These are phyloP conservation scores for Boletus hoseneyae DNA, from an alignment of 1,284 basidiomycete species.

Conservation along the genomic window DNA sequence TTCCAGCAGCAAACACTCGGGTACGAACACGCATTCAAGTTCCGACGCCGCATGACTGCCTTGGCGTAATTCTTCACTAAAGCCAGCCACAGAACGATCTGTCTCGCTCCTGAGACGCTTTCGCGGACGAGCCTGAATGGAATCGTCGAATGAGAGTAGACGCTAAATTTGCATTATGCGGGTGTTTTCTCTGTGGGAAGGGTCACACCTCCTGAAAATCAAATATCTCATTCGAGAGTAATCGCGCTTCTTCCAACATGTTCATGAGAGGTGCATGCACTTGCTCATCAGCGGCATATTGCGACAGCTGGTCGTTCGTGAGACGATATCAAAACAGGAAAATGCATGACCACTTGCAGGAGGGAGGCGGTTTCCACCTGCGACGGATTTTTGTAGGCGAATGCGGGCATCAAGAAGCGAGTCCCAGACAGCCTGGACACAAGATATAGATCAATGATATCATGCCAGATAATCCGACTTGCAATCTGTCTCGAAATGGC, in stretches of 20 bases:
- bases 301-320: conserved; percentile 23
- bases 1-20: conserved; percentile 1
- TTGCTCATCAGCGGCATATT: conserved; percentile 28
- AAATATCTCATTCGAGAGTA: conserved; percentile 65
- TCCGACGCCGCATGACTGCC: conserved; percentile 43
- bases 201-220: conserved; percentile 58
- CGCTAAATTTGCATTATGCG: conserved; percentile 35
- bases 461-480: conserved; percentile 30
- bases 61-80: conserved; percentile 38
- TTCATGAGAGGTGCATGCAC: conserved; percentile 40
- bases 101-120: conserved; percentile 50
- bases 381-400: conserved; percentile 78
- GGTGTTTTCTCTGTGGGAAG: conserved; percentile 8
- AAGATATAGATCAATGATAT: conserved; percentile 11
- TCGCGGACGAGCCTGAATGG: conserved; percentile 47
- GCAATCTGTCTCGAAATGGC: conserved; percentile 83
- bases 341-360: conserved; percentile 35
- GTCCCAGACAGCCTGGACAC: conserved; percentile 74
- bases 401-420: conserved; percentile 84
- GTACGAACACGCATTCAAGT: conserved; percentile 56
- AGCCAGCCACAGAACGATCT: conserved; percentile 7
- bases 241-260: conserved; percentile 56
- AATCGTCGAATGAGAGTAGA: conserved; percentile 47
- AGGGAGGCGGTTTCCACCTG: conserved; percentile 61
- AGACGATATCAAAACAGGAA: conserved; percentile 18